Evolutionary conservation across 306 rosid species (phyloP).

Genomic region (Abrus pulchellus): DNA sequence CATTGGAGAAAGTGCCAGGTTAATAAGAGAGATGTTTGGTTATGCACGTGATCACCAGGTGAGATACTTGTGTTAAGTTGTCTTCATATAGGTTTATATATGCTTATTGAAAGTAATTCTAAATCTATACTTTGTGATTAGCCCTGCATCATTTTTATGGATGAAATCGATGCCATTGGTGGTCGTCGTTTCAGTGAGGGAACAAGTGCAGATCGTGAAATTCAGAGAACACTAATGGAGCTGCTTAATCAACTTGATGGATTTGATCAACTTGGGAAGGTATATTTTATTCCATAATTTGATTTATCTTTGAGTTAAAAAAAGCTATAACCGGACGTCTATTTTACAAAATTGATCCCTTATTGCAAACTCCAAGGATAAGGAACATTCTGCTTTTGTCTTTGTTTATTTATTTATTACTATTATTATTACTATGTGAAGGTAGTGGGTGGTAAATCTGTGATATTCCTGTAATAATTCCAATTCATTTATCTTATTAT

Average conservation of each 20-base stretch:
- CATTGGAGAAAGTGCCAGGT: slow-evolving; percentile 94
- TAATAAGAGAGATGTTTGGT: slow-evolving; percentile 97
- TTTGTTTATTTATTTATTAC: not conserved
- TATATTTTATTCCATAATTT: slow-evolving; percentile 43
- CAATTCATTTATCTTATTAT: not conserved
- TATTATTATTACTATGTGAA: not conserved
- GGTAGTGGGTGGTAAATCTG: not conserved
- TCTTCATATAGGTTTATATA: slow-evolving; percentile 17
- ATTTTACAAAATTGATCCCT: not conserved
- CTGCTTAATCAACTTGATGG: slow-evolving; percentile 98
- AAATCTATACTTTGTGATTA: slow-evolving; percentile 45
- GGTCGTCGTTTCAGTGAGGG: slow-evolving; percentile 98
- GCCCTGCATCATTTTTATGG: slow-evolving; percentile 99
- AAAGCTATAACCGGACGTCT: not conserved
- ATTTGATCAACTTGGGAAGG: slow-evolving; percentile 98
- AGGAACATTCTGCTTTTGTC: not conserved
- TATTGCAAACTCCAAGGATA: not conserved
- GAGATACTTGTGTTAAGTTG: slow-evolving; percentile 38
- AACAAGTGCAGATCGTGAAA: slow-evolving; percentile 98
- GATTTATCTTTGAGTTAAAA: slow-evolving; percentile 6
- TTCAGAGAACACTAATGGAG: slow-evolving; percentile 97
- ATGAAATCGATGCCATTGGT: slow-evolving; percentile 99
- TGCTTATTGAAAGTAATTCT: slow-evolving; percentile 29
- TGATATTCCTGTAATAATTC: not conserved
- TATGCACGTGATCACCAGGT: slow-evolving; percentile 99